phyloP scores from a whole-genome alignment of 345 rosid species.

The Turritis glabra region DNA sequence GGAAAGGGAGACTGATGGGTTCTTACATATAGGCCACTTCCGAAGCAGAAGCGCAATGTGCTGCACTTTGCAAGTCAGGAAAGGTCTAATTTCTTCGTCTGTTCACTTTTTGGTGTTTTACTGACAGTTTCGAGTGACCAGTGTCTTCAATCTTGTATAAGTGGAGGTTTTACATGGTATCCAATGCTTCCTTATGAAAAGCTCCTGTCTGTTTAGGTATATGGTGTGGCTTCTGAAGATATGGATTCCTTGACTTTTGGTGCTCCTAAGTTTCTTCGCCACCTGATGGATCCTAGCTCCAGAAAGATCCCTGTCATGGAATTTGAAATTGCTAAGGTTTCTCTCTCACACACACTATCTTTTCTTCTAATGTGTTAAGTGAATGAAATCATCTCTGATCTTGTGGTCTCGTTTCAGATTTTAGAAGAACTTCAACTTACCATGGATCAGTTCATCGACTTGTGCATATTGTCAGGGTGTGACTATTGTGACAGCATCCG shows the following conservation, averaged over 20 bases:
- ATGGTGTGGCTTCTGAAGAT: conserved; percentile 98
- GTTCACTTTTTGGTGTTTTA: background rate
- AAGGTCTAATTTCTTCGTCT: conserved; percentile 53
- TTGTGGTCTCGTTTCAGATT: conserved; percentile 50
- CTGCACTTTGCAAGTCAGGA: conserved; percentile 85
- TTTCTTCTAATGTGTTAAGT: background rate
- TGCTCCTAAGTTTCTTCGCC: conserved; percentile 92
- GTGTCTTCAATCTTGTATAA: background rate
- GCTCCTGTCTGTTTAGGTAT: conserved; percentile 55
- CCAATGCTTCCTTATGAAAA: background rate
- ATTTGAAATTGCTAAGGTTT: conserved; percentile 83
- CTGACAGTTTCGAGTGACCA: background rate
- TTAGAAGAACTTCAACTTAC: conserved; percentile 78
- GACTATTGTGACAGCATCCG: conserved; percentile 96
- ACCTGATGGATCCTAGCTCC: conserved; percentile 96
- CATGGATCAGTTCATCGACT: conserved; percentile 96
- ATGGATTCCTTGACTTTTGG: conserved; percentile 99
- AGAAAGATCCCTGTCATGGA: conserved; percentile 94
- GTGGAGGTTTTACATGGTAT: conserved; percentile 12
- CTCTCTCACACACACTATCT: background rate
- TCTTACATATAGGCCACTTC: conserved; percentile 69
- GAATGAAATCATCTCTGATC: conserved; percentile 15
- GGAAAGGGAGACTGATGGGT: conserved; percentile 13
- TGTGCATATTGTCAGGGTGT: conserved; percentile 96
- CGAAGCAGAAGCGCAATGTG: conserved; percentile 96